Base-by-base conservation (phyloP, 2,329 filamentous ascomycete genomes). In the Arthrobotrys sphaeroides region DNA sequence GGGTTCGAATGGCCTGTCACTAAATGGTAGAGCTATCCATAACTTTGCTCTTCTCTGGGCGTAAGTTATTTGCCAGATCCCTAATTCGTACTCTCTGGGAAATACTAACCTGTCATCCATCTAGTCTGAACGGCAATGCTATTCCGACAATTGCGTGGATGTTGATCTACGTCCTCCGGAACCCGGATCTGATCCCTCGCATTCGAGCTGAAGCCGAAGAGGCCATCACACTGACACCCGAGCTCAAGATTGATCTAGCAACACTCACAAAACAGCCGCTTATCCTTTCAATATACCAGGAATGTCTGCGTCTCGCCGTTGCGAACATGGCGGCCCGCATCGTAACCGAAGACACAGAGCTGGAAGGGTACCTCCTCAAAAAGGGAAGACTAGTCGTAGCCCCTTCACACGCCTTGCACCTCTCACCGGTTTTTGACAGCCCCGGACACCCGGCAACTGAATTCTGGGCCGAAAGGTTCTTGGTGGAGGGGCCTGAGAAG, bases 401-500 rank as follows among this genome's bases (percentile, higher is more conserved):
- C 18, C 69, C 69, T 2, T 73, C 69, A 7, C 22, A 53, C 3
- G 60, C 69, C 5, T 22, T 73, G 16, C 69, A 73, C 24, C 20
- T 73, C 5, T 66, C 60, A 0, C 61, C 69, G 1, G 60, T 45
- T 6, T 73, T 73, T 12, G 69, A 73, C n/a, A 43, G 43, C 42
- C 53, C 69, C 3, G 33, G n/a, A 1, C 69, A 73, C 20, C 69
- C 69, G 3, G 51, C 51, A 2, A 66, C 38, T 10, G 61, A 73
- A 36, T 73, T 73, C 40, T 73, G 69, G 69, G 69, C 60, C 16
- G 69, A 73, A 16, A 31, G 69, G 22, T 73, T 73, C 18, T 49
- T 73, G 47, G 60, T 61, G 13, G 69, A 66, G 22, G 69, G 59
- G 12, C 16, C 43, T 0, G 69, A 73, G n/a, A 66, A 53, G 13